Base-by-base conservation (phyloP, 805 yeast species). In the Wickerhamomyces pijperi region DNA sequence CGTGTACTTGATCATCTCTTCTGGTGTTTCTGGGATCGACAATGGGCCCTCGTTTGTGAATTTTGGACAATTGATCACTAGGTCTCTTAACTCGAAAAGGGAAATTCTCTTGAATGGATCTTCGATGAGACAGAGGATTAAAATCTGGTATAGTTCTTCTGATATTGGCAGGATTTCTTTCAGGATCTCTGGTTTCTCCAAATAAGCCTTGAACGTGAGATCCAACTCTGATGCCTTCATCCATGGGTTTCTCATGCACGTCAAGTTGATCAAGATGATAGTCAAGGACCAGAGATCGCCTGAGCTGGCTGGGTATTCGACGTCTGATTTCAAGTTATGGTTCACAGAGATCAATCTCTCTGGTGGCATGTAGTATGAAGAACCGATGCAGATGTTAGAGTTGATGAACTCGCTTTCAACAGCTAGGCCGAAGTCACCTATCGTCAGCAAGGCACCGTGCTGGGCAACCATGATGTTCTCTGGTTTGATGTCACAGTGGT, bases 401-500 rank as follows among this genome's bases (percentile, higher is more conserved):
- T 78, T 74, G 32, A 82, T 69, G 41, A 53, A 60, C 32, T 67
- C 61, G 11, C 72, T 68, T 36, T 72, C 70, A 42, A 90, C 74
- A 18, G 96, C 87, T 18, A 90, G 67, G 4, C 97, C 97, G 60
- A 92, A 90, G 62, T 90, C 98, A 29, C 94, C 90, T 44, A 79
- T 66, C 46, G 70, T 72, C 41, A 81, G 64, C 40, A 63, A 68
- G 39, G 68, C 56, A 42, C 77, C 85, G 49, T 72, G 67, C 53
- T 59, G 58, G 12, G 74, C 68, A 37, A 87, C 76, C 51, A 92
- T 65, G 41, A 92, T 74, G 63, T 92, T 92, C 58, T 92, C 97
- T 5, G 98, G 98, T 64, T 92, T 92, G 47, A 88, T 75, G 60
- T 88, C 97, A 55, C 97, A 83, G 57, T 88, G 97, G 56, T 78